Conservation (phyloP, 176 grass and related monocot genomes). For the Aegilops bicornis region DNA sequence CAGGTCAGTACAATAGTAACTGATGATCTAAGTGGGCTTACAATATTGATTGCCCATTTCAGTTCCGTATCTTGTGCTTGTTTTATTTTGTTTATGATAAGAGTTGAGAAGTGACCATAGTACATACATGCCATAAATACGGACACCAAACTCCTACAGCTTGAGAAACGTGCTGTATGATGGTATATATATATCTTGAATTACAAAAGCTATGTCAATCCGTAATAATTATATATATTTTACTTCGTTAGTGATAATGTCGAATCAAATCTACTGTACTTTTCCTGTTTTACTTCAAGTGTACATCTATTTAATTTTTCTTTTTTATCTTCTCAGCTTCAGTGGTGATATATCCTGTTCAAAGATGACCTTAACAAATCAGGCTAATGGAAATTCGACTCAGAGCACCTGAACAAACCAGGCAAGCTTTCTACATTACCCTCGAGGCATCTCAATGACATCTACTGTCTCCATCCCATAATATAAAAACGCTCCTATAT, state of each 20-base stretch:
- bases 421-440: background rate
- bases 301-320: constrained; percentile 23
- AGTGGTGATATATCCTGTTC: background rate
- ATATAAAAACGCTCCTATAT: too few species aligned
- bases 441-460: background rate
- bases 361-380: background rate
- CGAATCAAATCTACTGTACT: constrained; percentile 18
- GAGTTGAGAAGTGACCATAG: background rate
- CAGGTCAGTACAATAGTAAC: background rate
- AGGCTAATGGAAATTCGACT: background rate
- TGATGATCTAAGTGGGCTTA: background rate
- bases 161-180: constrained; percentile 22
- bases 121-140: background rate
- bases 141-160: constrained; percentile 24
- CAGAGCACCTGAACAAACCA: background rate
- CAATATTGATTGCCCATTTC: background rate
- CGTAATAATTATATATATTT: constrained; percentile 36
- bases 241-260: background rate
- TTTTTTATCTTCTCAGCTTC: background rate
- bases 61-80: background rate
- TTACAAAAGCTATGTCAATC: constrained; percentile 15
- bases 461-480: background rate
- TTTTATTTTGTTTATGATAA: constrained; percentile 9
- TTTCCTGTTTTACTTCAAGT: constrained; percentile 7
- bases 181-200: background rate